phyloP scores from a whole-genome alignment of 2,329 filamentous ascomycete genomes.

The Alternaria alternata region DNA sequence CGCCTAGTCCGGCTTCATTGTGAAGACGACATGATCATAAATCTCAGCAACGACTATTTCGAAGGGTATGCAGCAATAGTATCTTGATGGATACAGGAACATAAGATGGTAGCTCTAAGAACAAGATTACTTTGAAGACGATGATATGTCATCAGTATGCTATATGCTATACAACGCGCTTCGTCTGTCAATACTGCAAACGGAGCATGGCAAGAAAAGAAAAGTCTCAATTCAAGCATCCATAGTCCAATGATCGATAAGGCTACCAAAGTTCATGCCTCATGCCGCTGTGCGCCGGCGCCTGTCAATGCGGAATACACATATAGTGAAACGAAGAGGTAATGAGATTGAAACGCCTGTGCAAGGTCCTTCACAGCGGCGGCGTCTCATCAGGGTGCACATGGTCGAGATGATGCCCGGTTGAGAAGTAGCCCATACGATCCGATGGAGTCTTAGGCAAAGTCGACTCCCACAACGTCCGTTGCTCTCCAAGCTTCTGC shows the following conservation, averaged over 20 bases:
- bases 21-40: not conserved
- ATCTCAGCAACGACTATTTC: not conserved
- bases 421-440: constrained; percentile 18
- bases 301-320: constrained; percentile 2
- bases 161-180: not conserved
- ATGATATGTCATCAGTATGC: constrained; percentile 2
- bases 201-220: not conserved
- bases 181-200: not conserved
- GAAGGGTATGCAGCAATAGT: not conserved
- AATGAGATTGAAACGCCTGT: not conserved
- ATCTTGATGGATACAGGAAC: not conserved
- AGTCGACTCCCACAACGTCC: constrained; percentile 30
- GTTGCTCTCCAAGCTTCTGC: constrained; percentile 21
- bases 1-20: constrained; percentile 65
- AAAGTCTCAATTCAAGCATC: not conserved
- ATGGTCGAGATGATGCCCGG: constrained; percentile 11
- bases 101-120: not conserved
- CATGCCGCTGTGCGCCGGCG: constrained; percentile 5
- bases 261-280: not conserved
- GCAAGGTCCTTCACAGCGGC: not conserved
- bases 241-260: not conserved
- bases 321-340: constrained; percentile 1
- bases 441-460: constrained; percentile 22
- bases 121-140: not conserved
- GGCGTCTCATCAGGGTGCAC: constrained; percentile 4